Evolutionary conservation across 331 rosid genomes (phyloP), one percentile per base, ranked within the genome.

Genomic region (Pyracantha coccinea): DNA sequence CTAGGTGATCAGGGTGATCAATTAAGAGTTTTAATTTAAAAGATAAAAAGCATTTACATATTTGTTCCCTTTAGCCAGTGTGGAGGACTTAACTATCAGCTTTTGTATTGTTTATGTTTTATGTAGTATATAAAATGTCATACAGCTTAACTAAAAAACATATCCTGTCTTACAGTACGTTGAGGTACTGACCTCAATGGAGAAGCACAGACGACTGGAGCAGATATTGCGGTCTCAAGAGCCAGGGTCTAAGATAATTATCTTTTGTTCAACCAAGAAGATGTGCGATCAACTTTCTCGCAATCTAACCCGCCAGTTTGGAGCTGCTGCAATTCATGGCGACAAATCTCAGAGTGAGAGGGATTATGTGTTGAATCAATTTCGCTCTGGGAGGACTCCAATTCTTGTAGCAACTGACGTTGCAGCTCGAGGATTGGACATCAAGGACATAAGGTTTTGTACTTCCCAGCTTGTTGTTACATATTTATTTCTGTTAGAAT

Each of bases 241-340:
- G 69, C 91, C 89, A 76, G 99, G 99, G 25, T 92, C 99, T 20
- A 95, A 95, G 81, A 79, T 95, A 70, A 95, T 95, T 44, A 77
- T 95, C 55, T 95, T 95, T 71, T 95, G 99, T 80, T 95, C 99
- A 67, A 95, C 99, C 29, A 92, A 95, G 88, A 95, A 92, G 86
- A 95, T 95, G 99, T 95, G 99, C 62, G 99, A 95, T 86, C 99
- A 92, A 77, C 97, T 95, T 73, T 84, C 97, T 71, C 97, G 97
- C 28, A 95, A 90, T 81, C 96, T 95, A 59, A 72, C 92, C 2
- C 96, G 98, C 66, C 97, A 90, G 75, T 95, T 92, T 79, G 97
- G 99, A 64, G 99, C 98, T 76, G 92, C 96, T 54, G 98, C 99
- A 63, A 95, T 95, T 69, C 99, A 95, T 66, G 99, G 99, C 71